Conservation (phyloP, 257 asterid species). For the Verbascum thapsus region DNA sequence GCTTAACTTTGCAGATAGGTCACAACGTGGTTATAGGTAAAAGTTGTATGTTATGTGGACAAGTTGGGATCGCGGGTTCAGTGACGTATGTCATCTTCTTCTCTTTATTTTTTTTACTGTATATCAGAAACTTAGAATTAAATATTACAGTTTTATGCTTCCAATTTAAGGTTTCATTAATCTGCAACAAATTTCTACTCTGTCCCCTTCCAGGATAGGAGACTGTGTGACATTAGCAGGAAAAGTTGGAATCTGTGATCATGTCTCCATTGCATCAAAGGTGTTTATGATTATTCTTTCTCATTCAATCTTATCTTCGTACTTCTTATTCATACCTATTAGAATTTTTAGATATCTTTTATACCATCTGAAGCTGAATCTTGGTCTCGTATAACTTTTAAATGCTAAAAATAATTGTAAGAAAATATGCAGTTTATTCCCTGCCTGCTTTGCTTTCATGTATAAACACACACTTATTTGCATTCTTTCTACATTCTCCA, state of each 20-base stretch:
- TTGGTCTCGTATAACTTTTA: background rate
- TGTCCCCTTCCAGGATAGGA: conserved; percentile 56
- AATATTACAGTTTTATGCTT: conserved; percentile 5
- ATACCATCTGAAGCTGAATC: no score
- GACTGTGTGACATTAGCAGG: conserved; percentile 85
- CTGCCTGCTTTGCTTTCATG: background rate
- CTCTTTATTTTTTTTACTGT: conserved; percentile 5
- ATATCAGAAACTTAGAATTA: conserved; percentile 6
- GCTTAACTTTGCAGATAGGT: conserved; percentile 63
- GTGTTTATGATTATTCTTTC: conserved; percentile 32
- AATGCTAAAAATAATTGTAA: background rate
- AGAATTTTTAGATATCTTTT: no score
- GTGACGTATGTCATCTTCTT: conserved; percentile 53
- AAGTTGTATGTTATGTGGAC: conserved; percentile 84
- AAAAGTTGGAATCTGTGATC: conserved; percentile 76
- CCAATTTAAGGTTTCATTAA: conserved; percentile 13
- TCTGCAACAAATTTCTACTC: conserved; percentile 17
- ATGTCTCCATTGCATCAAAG: conserved; percentile 72
- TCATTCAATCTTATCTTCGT: background rate
- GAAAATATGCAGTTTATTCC: background rate
- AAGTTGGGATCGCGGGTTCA: conserved; percentile 94
- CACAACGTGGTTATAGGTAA: conserved; percentile 83
- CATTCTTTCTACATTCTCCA: background rate
- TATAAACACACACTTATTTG: background rate
- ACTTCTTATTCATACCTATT: background rate